Conservation (phyloP, 129 eudicot genomes). For the Centella asiatica region DNA sequence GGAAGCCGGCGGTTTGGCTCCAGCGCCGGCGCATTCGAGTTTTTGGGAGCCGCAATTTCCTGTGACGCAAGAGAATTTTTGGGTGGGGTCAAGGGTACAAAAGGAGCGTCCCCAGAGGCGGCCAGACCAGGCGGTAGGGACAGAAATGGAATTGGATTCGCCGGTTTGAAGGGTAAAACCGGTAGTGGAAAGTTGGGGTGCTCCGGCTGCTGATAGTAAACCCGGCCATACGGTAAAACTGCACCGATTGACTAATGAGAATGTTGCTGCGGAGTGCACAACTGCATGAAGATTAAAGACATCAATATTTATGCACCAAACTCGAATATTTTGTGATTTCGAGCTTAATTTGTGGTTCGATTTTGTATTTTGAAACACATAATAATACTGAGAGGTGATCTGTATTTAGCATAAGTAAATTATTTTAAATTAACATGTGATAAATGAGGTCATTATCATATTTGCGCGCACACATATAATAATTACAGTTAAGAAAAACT, state of each 20-base stretch:
- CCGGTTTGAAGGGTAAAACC: constrained; percentile 16
- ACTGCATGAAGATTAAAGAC: not conserved
- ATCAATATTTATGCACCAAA: not conserved
- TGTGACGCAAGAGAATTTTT: constrained; percentile 14
- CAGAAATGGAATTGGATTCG: not conserved
- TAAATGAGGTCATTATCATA: too few species aligned
- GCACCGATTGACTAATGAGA: constrained; percentile 20
- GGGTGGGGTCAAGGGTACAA: not conserved
- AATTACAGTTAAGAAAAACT: too few species aligned
- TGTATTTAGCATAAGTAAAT: too few species aligned
- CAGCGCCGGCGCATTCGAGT: constrained; percentile 9
- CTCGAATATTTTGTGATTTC: too few species aligned
- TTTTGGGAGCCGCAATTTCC: constrained; percentile 19
- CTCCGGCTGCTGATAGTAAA: not conserved
- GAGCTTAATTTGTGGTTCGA: too few species aligned
- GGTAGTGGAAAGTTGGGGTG: not conserved
- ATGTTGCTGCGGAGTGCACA: constrained; percentile 4
- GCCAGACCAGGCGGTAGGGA: constrained; percentile 11
- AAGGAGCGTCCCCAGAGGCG: constrained; percentile 18
- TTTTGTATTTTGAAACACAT: too few species aligned
- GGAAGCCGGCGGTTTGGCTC: constrained; percentile 6
- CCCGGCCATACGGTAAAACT: constrained; percentile 21
- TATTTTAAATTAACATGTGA: too few species aligned
- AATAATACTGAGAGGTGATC: too few species aligned
- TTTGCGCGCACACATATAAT: too few species aligned